These are phyloP conservation scores for Paramecium biaurelia DNA, from an alignment of 73 alveolate genomes.

Conservation along the genomic window DNA sequence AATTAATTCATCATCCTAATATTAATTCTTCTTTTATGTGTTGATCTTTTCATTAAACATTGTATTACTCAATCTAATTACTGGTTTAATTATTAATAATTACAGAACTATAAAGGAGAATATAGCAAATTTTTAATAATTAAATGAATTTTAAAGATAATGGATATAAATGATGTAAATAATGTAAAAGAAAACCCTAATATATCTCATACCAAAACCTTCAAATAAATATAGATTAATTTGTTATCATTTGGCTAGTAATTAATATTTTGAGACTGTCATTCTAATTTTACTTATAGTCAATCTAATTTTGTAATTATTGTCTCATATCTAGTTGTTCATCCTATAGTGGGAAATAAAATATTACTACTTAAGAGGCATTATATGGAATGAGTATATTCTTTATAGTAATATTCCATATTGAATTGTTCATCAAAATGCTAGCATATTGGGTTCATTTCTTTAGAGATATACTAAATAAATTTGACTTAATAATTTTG, in stretches of 20 bases:
- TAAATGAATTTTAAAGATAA: neutral
- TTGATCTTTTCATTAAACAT: slow-evolving; percentile 38
- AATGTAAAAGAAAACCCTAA: slow-evolving; percentile 1
- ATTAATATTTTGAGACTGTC: neutral
- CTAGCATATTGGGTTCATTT: slow-evolving; percentile 46
- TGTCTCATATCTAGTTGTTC: neutral
- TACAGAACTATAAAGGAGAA: slow-evolving; percentile 69
- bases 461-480: slow-evolving; percentile 66
- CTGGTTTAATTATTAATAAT: slow-evolving; percentile 70
- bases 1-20: neutral
- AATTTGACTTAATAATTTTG: slow-evolving; percentile 61
- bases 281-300: neutral
- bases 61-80: slow-evolving; percentile 60
- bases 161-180: slow-evolving; percentile 16
- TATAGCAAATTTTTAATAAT: slow-evolving; percentile 13
- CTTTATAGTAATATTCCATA: slow-evolving; percentile 61
- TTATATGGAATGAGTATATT: neutral
- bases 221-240: neutral
- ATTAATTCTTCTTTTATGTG: slow-evolving; percentile 35
- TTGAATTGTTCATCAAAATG: slow-evolving; percentile 66
- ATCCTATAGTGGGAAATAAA: neutral
- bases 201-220: neutral
- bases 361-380: slow-evolving; percentile 25
- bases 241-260: neutral
- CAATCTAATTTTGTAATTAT: neutral